Evolutionary conservation across 805 yeast genomes (phyloP), one percentile per base, ranked within the genome.

Genomic region (Cyberlindnera meyerae): DNA sequence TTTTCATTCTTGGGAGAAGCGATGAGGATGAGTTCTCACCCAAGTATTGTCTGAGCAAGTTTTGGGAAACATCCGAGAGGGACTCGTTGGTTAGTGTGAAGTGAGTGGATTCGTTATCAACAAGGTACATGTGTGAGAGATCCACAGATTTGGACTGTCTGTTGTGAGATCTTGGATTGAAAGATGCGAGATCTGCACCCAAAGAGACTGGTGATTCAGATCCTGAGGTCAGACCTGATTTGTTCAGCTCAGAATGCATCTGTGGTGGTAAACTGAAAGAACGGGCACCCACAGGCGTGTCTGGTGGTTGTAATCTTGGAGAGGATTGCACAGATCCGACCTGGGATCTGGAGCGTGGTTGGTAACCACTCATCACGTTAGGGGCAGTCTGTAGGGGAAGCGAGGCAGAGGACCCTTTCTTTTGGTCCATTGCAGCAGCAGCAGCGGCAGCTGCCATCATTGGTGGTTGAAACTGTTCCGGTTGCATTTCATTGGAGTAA

Each of bases 1-100:
- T 88, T 55, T 83, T 78, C 61, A 82, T 71, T 45, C 93, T 71
- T 14, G 95, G 89, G 51, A 82, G 61, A 44, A 89, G 61, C 11
- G 75, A 62, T 3, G 55, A 54, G 6, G 54, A 51, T 15, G 71
- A 61, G 43, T 70, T 66, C 24, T 62, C 61, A n/a, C 82, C 81
- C 37, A 78, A 57, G 49, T 74, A 73, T 44, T 66, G 74, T 37
- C 68, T 70, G 44, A 76, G 65, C 43, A 69, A 43, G 49, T 67
- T 69, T 41, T 77, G 82, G 25, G 72, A 66, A 37, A 70, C 63
- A 56, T 73, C 81, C 1, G 73, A 71, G 39, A 70, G 52, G 11
- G 58, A 51, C 45, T 66, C 69, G 36, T 59, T 61, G 2, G 70
- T 63, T 11, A 63, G 42, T 1, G 68, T 65, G 45, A 48, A 54